phyloP scores from a whole-genome alignment of 2,329 filamentous ascomycete species.

The Chrysoporthe cubensis region DNA sequence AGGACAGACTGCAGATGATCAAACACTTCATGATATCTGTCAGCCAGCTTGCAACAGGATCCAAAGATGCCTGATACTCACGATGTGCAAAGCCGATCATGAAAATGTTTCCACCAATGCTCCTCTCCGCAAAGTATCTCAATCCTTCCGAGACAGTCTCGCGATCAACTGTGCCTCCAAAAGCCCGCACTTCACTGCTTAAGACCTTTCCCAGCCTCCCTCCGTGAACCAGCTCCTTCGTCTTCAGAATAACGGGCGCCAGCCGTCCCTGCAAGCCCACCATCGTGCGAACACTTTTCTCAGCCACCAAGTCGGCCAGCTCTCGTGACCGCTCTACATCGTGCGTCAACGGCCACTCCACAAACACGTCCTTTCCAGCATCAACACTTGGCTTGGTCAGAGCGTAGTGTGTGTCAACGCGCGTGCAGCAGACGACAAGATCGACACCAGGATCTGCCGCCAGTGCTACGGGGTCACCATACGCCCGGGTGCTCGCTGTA shows the following conservation, averaged over 20 bases:
- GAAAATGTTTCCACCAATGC: conserved; percentile 50
- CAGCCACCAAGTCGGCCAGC: conserved; percentile 42
- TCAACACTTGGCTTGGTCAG: conserved; percentile 50
- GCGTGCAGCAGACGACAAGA: conserved; percentile 57
- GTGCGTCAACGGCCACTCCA: conserved; percentile 63
- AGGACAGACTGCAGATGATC: conserved; percentile 51
- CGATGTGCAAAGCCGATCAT: conserved; percentile 49
- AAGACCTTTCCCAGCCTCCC: conserved; percentile 57
- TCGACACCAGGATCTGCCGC: conserved; percentile 55
- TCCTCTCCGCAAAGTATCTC: conserved; percentile 53
- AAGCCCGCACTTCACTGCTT: conserved; percentile 50
- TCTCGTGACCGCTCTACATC: conserved; percentile 46
- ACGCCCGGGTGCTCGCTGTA: conserved; percentile 46
- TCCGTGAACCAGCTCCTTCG: conserved; percentile 48
- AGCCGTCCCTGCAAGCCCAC: conserved; percentile 57
- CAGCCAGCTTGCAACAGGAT: conserved; percentile 27
- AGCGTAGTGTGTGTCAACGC: conserved; percentile 56
- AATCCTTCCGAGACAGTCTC: conserved; percentile 40
- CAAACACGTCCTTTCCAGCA: conserved; percentile 56
- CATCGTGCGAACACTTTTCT: conserved; percentile 39
- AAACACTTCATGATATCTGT: conserved; percentile 43
- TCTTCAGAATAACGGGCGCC: conserved; percentile 47
- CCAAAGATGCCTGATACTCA: conserved; percentile 33
- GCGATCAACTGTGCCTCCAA: conserved; percentile 42
- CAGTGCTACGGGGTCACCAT: conserved; percentile 53